phyloP scores from a whole-genome alignment of 2,329 filamentous ascomycete species.

The Samsoniella hepiali region DNA sequence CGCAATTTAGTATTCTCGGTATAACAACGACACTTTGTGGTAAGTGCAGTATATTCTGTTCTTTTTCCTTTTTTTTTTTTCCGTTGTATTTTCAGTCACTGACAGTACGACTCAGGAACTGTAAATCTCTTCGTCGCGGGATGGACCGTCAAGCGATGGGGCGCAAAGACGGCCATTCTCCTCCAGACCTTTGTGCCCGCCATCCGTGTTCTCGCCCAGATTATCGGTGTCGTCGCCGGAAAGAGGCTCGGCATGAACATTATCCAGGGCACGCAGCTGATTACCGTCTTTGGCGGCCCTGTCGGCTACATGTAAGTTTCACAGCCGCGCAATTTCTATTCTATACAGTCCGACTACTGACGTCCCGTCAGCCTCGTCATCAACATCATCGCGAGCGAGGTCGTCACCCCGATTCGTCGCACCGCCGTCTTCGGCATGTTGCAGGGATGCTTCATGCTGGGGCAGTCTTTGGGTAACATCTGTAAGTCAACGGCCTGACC shows the following conservation, averaged over 20 bases:
- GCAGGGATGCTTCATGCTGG: constrained; percentile 65
- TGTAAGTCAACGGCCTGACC: constrained; percentile 32
- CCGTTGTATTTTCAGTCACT: background rate
- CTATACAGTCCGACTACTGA: constrained; percentile 13
- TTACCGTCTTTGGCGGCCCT: constrained; percentile 66
- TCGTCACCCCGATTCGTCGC: constrained; percentile 56
- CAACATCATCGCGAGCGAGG: constrained; percentile 65
- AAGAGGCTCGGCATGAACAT: constrained; percentile 63
- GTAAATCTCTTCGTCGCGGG: constrained; percentile 66
- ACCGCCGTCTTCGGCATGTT: constrained; percentile 64
- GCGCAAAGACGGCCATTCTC: constrained; percentile 59
- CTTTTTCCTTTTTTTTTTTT: background rate
- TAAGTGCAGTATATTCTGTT: constrained; percentile 15
- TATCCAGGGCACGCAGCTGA: constrained; percentile 63
- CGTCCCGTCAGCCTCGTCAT: constrained; percentile 48
- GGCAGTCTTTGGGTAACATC: constrained; percentile 61
- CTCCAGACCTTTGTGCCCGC: constrained; percentile 64
- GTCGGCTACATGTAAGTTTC: constrained; percentile 58
- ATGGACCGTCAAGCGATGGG: constrained; percentile 63
- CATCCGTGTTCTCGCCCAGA: constrained; percentile 60
- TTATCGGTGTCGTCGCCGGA: constrained; percentile 60
- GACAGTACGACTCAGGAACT: constrained; percentile 32
- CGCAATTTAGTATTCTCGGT: constrained; percentile 61
- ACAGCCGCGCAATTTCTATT: no score
- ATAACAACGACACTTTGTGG: constrained; percentile 67